phyloP scores from a whole-genome alignment of 257 asterid species.

The Jacaranda mimosifolia region DNA sequence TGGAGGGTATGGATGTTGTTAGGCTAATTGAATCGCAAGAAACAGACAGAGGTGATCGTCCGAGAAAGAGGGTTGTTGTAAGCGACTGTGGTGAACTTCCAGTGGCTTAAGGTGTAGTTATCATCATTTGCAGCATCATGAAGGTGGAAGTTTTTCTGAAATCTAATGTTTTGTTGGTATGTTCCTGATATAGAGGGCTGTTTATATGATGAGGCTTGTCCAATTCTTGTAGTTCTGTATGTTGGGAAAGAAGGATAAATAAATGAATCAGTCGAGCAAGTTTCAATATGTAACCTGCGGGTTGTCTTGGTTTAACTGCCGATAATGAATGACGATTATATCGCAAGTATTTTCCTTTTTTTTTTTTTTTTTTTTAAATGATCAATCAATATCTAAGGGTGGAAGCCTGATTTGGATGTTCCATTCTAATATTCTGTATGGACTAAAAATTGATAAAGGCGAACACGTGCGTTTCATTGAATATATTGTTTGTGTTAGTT shows the following conservation, averaged over 20 bases:
- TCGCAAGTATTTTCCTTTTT: background rate
- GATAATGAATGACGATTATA: background rate
- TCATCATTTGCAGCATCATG: slow-evolving; percentile 1
- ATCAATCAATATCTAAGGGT: too few species aligned
- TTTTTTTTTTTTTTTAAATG: too few species aligned
- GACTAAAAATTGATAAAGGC: too few species aligned
- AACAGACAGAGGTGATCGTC: slow-evolving; percentile 97
- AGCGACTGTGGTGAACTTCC: slow-evolving; percentile 96
- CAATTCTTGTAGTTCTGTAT: slow-evolving; percentile 36
- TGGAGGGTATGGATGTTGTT: slow-evolving; percentile 93
- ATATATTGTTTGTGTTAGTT: too few species aligned
- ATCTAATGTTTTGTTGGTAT: slow-evolving; percentile 11
- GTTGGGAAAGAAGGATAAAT: slow-evolving; percentile 30
- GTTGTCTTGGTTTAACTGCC: slow-evolving; percentile 1
- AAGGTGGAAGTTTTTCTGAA: slow-evolving; percentile 27
- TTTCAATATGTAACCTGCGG: background rate
- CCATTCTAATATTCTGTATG: too few species aligned
- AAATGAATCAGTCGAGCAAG: background rate
- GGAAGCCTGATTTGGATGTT: too few species aligned
- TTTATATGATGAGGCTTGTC: slow-evolving; percentile 41
- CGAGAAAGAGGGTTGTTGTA: slow-evolving; percentile 77
- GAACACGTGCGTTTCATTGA: too few species aligned
- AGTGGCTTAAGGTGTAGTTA: slow-evolving; percentile 49
- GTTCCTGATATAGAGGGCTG: slow-evolving; percentile 46
- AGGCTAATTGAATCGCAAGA: slow-evolving; percentile 75